These are phyloP conservation scores for Microdochium trichocladiopsis DNA, from an alignment of 2,329 filamentous ascomycete species.

Conservation along the genomic window DNA sequence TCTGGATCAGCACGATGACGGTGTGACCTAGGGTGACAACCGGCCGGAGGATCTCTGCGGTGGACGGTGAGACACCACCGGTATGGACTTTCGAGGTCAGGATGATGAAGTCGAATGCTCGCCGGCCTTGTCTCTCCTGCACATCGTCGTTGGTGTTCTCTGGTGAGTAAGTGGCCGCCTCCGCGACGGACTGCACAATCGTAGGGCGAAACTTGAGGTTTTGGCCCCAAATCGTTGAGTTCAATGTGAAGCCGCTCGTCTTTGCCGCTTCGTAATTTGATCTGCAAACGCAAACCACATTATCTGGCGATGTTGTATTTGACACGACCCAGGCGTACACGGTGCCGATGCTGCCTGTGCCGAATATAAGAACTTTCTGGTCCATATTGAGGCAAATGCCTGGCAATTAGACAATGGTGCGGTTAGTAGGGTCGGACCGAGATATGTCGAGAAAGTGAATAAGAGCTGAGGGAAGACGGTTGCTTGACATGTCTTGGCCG, in stretches of 20 bases:
- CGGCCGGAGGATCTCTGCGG: conserved; percentile 17
- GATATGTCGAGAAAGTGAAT: too few relatives aligned
- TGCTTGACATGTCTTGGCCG: too few relatives aligned
- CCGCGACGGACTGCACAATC: conserved; percentile 17
- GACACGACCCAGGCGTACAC: conserved; percentile 17
- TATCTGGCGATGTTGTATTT: conserved; percentile 10
- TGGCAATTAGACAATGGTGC: too few relatives aligned
- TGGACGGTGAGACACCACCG: conserved; percentile 10
- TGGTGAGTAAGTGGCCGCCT: conserved; percentile 17
- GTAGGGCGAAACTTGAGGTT: conserved; percentile 15
- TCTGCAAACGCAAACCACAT: conserved; percentile 21
- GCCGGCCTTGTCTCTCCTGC: not conserved
- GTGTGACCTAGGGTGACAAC: conserved; percentile 23
- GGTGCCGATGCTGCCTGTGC: conserved; percentile 24
- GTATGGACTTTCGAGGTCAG: conserved; percentile 12
- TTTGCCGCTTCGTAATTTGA: conserved; percentile 20
- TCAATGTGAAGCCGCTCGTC: conserved; percentile 17
- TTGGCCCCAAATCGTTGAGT: conserved; percentile 21
- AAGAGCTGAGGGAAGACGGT: too few relatives aligned
- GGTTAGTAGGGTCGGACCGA: too few relatives aligned
- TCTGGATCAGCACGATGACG: conserved; percentile 48
- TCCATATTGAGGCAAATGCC: conserved; percentile 8
- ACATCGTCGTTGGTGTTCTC: not conserved
- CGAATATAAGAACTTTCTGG: conserved; percentile 20
- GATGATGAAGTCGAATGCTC: conserved; percentile 19